Evolutionary conservation across 495 filamentous ascomycete genomes (phyloP), one percentile per base, ranked within the genome.

Genomic region (Halenospora varia): DNA sequence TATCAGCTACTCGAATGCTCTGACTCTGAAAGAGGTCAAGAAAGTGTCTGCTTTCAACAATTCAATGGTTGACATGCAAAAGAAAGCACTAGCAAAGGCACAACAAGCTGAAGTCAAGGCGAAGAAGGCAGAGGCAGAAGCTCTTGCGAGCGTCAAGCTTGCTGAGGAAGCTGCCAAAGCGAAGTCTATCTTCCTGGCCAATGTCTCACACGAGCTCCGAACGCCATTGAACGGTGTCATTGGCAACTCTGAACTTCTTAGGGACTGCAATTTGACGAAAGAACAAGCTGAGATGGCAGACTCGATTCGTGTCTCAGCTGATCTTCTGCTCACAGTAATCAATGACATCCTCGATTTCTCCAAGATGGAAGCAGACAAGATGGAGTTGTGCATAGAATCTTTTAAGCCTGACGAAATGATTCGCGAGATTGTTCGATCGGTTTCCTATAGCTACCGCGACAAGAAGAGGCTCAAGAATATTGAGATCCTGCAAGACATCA

Each of bases 281-380:
- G 91, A 96, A 67, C 92, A 96, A 69, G 82, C 89, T 49, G 88
- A 89, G 70, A 94, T 92, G 76, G 88, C 91, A n/a, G 90, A 96
- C 67, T 92, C 88, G 8, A 96, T 96, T 62, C 79, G 89, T 2
- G 86, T 96, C 19, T 96, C 92, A 57, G 92, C 91, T 3, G 90
- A 96, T 66, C 87, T 93, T 8, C 75, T 96, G 8, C 78, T 96
- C n/a, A 92, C 88, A 0, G 87, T 96, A 53, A 96, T 96, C 76
- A 96, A 96, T 66, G 92, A 96, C 62, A 92, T 96, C 20, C 76
- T 96, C 1, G 92, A 96, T 69, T 96, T 94, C 67, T 94, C 90
- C 25, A 91, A 94, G 66, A 83, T 96, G 66, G 92, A 96, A 69
- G 92, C 92, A 15, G 92, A 92, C 64, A 96, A 96, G 75, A 94